A percentile compares a stretch with the other conserved stretches of the same genome.
Conservation (phyloP, 140 eudicot species). For the Ambrosia hybrid region DNA sequence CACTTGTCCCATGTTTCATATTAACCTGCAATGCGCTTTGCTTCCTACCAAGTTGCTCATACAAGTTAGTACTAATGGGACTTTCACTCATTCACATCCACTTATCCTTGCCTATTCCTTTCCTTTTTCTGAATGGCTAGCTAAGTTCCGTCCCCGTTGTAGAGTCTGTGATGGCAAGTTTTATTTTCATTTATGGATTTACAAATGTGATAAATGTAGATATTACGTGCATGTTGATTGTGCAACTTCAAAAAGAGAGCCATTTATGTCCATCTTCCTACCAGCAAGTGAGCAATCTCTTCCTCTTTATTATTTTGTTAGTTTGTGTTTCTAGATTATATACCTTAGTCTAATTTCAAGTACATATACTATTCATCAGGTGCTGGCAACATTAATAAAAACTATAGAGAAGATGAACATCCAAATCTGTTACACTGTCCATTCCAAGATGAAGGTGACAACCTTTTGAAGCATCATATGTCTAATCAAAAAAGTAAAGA, state of each 20-base stretch:
- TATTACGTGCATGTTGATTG: not conserved
- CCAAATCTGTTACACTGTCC: too few relatives aligned
- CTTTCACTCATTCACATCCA: not conserved
- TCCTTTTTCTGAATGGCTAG: not conserved
- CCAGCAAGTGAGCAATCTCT: not conserved
- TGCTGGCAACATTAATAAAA: too few relatives aligned
- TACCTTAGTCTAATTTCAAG: not conserved
- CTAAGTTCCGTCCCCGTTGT: not conserved
- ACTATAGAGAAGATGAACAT: too few relatives aligned
- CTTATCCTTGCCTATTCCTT: not conserved
- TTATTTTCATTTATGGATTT: not conserved
- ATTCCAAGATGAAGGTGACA: too few relatives aligned
- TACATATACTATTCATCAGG: not conserved
- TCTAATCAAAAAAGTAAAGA: too few relatives aligned
- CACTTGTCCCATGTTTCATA: not conserved
- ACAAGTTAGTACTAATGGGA: not conserved
- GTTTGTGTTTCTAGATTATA: not conserved
- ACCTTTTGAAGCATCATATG: too few relatives aligned
- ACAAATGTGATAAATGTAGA: not conserved
- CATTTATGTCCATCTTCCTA: not conserved
- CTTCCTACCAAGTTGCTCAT: constrained; percentile 2
- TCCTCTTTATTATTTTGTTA: not conserved
- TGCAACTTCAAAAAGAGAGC: not conserved
- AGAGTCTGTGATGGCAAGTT: not conserved
- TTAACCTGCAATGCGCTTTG: not conserved